Evolutionary conservation across 805 yeast genomes (phyloP), one percentile per base, ranked within the genome.

Genomic region (Lachancea cidri): DNA sequence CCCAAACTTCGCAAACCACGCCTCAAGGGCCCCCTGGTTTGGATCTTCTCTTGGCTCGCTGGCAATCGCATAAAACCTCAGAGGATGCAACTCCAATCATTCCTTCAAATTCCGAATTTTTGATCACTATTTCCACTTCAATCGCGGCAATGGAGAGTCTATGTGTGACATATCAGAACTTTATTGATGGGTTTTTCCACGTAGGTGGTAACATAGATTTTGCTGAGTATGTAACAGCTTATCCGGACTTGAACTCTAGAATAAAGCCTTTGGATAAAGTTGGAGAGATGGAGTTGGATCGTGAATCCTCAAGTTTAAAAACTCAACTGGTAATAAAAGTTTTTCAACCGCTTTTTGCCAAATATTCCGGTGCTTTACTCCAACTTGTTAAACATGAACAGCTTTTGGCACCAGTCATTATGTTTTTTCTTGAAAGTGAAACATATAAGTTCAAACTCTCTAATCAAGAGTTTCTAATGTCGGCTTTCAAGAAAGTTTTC

Each of bases 401-500:
- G 29, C 54, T 72, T 8, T 67, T 70, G 24, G 59, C 66, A 13
- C 77, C 81, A 1, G 61, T 67, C 3, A 49, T 76, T 1, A 46
- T 73, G 35, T 50, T 69, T 1, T 57, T 68, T 29, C 49, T 77
- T 7, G 81, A 78, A 43, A 41, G 48, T 5, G 50, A 61, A 18
- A 58, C 65, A 4, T 52, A 50, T 17, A 54, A 51, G 8, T 54
- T 69, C 15, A 72, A 72, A 7, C 63, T 74, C 6, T 67, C 81
- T 1, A 75, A 77, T 55, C 88, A 82, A 54, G 95, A 85, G 47
- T 86, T 73, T 50, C 63, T 74, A 16, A 65, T 74, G 44, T 68
- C 72, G 30, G 66, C 72, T 39, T 66, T 82, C 46, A 68, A 67
- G 24, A 76, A 75, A 45, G 48, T 79, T 4, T 62, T 67, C n/a